Evolutionary conservation across 2,329 filamentous ascomycete genomes (phyloP), one percentile per base, ranked within the genome.

Genomic region (Spiromastix sp.): DNA sequence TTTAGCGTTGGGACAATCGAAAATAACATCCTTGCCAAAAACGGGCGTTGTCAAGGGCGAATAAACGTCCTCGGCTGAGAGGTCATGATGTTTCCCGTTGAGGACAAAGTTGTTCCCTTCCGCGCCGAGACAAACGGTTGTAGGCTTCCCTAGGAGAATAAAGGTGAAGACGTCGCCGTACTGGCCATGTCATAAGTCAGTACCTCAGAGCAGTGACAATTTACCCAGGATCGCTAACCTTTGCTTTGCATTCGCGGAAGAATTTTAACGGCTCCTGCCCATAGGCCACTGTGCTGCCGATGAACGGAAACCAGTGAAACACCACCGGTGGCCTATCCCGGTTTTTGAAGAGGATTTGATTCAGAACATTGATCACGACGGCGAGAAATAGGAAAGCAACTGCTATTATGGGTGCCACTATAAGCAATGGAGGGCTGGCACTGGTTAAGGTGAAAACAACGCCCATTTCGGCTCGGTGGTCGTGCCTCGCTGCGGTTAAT

Each of bases 151-250:
- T 33, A 94, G 75, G 29, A 94, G 72, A 43, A 93, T 67, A 53
- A 93, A 94, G 19, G 86, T 94, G 59, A 91, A 94, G 53, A 89
- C 77, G 60, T 93, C 83, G 55, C 86, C 86, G 57, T 89, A 81
- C 81, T 86, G 44, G 51, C 39, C 57, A 55, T 49, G 70, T 66
- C 40, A 18, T 30, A 55, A 48, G 35, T 57, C 56, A 49, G 70
- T 70, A 43, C 70, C 54, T 29, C 51, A 54, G 39, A 53, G 70
- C 69, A 32, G 33, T 30, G 32, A 15, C 18, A 4, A 5, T 21
- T 22, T 11, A 25, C 62, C 65, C 2, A 9, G 12, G 18, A 13
- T 17, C 13, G 33, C 59, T 41, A 52, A 85, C 82, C 76, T 93
- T 91, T 47, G 74, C 68, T 49, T 77, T 72, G 64, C 79, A 75